These are phyloP conservation scores for Tetrapyrgos nigripes DNA, from an alignment of 1,284 basidiomycete species.

Conservation along the genomic window DNA sequence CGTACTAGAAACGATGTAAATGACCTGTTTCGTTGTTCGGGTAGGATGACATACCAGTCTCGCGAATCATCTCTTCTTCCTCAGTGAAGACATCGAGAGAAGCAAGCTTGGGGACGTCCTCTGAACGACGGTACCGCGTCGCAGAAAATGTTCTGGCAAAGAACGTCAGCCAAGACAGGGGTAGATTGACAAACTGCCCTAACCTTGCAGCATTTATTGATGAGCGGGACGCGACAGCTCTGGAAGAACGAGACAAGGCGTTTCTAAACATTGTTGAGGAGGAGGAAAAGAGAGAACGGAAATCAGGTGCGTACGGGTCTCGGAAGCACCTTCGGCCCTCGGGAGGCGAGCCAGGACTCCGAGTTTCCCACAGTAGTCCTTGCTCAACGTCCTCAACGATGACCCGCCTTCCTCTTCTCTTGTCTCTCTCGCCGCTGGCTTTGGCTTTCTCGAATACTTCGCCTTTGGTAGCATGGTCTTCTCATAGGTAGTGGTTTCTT, in stretches of 20 bases:
- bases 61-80: slow-evolving; percentile 90
- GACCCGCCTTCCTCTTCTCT: slow-evolving; percentile 19
- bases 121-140: slow-evolving; percentile 41
- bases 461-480: slow-evolving; percentile 76
- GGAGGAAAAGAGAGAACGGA: neutral
- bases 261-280: slow-evolving; percentile 29
- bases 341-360: neutral
- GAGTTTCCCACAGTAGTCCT: neutral
- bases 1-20: slow-evolving; percentile 58
- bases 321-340: neutral
- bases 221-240: neutral
- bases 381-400: slow-evolving; percentile 14
- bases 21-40: neutral
- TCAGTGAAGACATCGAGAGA: slow-evolving; percentile 87
- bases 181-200: neutral
- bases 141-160: slow-evolving; percentile 46
- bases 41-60: slow-evolving; percentile 65
- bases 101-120: slow-evolving; percentile 40
- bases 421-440: slow-evolving; percentile 49
- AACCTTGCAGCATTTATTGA: slow-evolving; percentile 10
- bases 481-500: slow-evolving; percentile 52
- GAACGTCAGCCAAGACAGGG: neutral
- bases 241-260: slow-evolving; percentile 18
- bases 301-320: slow-evolving; percentile 6
- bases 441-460: slow-evolving; percentile 64